Base-by-base conservation (phyloP, 2,329 filamentous ascomycete genomes). In the Cladosporium sp. region DNA sequence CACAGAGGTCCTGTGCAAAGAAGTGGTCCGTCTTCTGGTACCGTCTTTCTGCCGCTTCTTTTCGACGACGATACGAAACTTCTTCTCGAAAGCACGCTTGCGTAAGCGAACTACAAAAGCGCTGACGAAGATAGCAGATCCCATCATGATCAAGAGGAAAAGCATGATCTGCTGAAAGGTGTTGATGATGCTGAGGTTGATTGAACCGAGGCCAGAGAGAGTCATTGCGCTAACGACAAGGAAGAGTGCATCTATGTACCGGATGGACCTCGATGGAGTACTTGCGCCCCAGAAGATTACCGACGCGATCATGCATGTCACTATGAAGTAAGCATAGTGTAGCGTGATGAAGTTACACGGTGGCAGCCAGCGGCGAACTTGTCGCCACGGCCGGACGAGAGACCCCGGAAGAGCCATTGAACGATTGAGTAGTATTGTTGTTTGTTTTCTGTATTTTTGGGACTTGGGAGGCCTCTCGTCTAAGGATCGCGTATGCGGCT, bases 141-240 rank as follows among this genome's bases (percentile, higher is more conserved):
- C 90, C 7, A 89, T 74, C 54, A 91, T 79, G 67, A 91, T 88
- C 49, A 91, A 79, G 3, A 88, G 66, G 70, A 88, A 90, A 11
- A 92, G 79, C 46, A 90, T 76, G 30, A 85, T 78, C 74, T 92
- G 90, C 75, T 92, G 89, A 72, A 88, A 89, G 0, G 85, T 88
- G 46, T 87, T 91, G 71, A 91, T 73, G 30, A 81, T 79, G 64
- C 85, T 88, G 26, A 91, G 77, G 72, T 89, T 86, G 69, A 88
- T 84, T 1, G 88, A 89, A 70, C 90, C 91, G 65, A 91, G 79
- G 0, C 89, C 89, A 7, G 88, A 85, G 62, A 86, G 82, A 7
- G 88, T 90, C 79, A 91, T 88, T 51, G 88, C 88, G 64, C 86
- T 89, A 48, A 88, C 81, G 59, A 85, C 84, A 60, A 91, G 76